Evolutionary conservation across 441 rosid genomes (phyloP), one percentile per base, ranked within the genome.

Genomic region (Croton setiger): DNA sequence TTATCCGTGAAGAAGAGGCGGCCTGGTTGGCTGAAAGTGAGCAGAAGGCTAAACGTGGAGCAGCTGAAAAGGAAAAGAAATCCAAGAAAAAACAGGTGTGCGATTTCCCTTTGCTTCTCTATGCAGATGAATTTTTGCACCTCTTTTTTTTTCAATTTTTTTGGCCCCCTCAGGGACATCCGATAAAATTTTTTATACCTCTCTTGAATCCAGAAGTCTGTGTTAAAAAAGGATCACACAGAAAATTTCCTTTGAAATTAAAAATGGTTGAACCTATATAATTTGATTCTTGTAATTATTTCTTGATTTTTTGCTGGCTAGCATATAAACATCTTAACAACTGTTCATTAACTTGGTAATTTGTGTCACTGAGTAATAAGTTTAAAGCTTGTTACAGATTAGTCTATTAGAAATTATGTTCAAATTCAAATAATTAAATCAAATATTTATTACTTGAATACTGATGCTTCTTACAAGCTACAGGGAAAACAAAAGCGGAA

Each of bases 1-100:
- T 95, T 71, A 95, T 95, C 62, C 95, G 96, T 63, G 97, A 92
- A 84, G 96, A 93, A 83, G 96, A 94, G 81, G 97, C 85, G 72
- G 93, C 87, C 7, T 84, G 93, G 86, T 78, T 84, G 72, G 96
- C 92, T 72, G 97, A 81, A 79, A 85, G 79, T 47, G 94, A 90
- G 83, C 97, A 86, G 76, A 94, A 83, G 86, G 87, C 96, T 44
- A 94, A 83, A 78, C 90, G 93, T 67, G 91, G 85, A 58, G 78
- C 81, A 71, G 67, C 70, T 53, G 93, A 86, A 12, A 92, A 87
- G 81, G 97, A 90, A 73, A 94, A 88, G 86, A 94, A 90, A 75
- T 80, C 88, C 35, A 94, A 92, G 90, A 94, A 92, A 78, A 94
- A 94, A 69, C 94, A 85, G 97, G 99, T 86, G 41, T 69, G 39